phyloP scores from a whole-genome alignment of 1,139 yeast genomes.

The Blastobotrys elegans region DNA sequence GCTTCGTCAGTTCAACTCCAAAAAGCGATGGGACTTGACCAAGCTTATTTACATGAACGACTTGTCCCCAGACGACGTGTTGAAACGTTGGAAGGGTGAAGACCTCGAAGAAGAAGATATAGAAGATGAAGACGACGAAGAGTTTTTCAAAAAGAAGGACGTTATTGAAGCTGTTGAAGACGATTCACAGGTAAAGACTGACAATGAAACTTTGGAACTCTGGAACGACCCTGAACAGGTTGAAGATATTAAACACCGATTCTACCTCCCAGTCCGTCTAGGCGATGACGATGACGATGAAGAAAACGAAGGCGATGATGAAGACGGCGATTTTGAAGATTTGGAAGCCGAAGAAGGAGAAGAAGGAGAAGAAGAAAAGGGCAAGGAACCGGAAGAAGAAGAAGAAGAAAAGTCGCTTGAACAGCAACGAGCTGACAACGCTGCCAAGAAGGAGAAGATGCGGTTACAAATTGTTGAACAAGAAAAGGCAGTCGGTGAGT shows the following conservation, averaged over 20 bases:
- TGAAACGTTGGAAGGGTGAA: constrained; percentile 68
- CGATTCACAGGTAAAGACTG: constrained; percentile 26
- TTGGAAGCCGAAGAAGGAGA: constrained; percentile 47
- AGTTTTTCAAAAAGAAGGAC: constrained; percentile 61
- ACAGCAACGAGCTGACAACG: constrained; percentile 66
- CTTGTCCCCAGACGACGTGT: constrained; percentile 67
- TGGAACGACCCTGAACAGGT: constrained; percentile 51
- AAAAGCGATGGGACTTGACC: constrained; percentile 70
- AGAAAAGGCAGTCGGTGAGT: constrained; percentile 60
- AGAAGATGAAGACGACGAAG: constrained; percentile 50
- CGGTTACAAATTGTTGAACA: constrained; percentile 89
- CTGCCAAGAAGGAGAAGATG: constrained; percentile 82
- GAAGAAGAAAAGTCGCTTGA: constrained; percentile 45
- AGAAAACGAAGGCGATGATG: constrained; percentile 32
- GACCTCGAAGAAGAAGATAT: constrained; percentile 40
- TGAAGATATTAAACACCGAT: constrained; percentile 48
- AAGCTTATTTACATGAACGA: constrained; percentile 75
- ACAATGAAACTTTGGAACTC: constrained; percentile 28
- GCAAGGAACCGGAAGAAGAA: constrained; percentile 36
- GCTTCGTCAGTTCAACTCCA: constrained; percentile 20
- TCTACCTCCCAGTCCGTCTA: constrained; percentile 62
- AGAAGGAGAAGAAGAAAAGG: constrained; percentile 40
- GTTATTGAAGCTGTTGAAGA: constrained; percentile 21
- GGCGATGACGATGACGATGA: constrained; percentile 42
- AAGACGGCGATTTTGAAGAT: constrained; percentile 36